phyloP scores from a whole-genome alignment of 257 asterid genomes.

The Solanum chiquidenum region DNA sequence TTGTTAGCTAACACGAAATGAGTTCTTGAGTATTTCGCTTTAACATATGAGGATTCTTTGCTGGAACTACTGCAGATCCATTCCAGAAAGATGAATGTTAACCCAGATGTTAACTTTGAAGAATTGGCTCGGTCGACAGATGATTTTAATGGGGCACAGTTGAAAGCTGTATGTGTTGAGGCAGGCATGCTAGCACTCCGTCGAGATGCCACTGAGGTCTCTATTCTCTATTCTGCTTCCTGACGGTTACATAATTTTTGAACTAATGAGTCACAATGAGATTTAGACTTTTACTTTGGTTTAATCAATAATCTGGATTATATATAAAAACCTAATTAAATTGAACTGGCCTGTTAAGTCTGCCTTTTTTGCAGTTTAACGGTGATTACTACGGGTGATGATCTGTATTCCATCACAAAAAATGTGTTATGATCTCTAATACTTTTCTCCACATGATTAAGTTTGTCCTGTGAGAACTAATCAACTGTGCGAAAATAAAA shows the following conservation, averaged over 20 bases:
- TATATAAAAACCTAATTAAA: background rate
- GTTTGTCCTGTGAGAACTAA: background rate
- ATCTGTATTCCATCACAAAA: background rate
- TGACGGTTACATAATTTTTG: background rate
- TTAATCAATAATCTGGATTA: background rate
- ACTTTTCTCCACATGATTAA: background rate
- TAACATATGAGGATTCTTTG: background rate
- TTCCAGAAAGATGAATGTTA: slow-evolving; percentile 92
- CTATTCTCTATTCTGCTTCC: background rate
- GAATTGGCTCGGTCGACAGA: slow-evolving; percentile 98
- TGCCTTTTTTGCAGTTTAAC: background rate
- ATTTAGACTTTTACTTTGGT: background rate
- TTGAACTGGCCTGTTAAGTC: background rate
- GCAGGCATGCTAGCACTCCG: slow-evolving; percentile 98
- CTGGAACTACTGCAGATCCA: slow-evolving; percentile 46
- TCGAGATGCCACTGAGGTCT: slow-evolving; percentile 95
- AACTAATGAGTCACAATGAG: background rate
- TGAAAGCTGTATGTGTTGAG: slow-evolving; percentile 95
- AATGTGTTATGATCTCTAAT: background rate
- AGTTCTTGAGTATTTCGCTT: background rate
- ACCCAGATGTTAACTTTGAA: slow-evolving; percentile 94
- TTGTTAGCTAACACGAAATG: background rate
- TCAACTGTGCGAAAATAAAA: background rate
- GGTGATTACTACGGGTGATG: background rate
- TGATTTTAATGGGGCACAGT: slow-evolving; percentile 94